Evolutionary conservation across 2,329 filamentous ascomycete species (phyloP).

Genomic region (Fusarium kyushuense): DNA sequence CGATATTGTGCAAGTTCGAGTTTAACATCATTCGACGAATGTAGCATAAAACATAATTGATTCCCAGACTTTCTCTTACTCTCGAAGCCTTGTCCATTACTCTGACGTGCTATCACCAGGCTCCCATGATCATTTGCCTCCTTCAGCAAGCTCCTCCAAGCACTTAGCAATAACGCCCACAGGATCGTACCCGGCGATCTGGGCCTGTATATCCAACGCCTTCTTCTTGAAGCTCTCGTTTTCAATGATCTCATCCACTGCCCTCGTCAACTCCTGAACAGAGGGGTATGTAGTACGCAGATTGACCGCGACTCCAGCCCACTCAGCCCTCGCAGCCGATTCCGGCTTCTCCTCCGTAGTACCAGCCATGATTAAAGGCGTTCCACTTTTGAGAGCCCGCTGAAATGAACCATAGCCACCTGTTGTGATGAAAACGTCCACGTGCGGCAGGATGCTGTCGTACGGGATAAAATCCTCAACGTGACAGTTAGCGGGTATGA

Average conservation of each 20-base stretch:
- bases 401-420: neutral
- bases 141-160: neutral
- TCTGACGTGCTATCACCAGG: neutral
- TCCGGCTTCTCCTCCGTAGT: constrained; percentile 10
- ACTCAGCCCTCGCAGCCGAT: constrained; percentile 4
- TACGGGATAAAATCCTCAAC: constrained; percentile 6
- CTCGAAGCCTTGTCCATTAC: neutral
- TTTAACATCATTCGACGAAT: neutral
- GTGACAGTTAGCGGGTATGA: neutral
- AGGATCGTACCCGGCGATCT: constrained; percentile 2
- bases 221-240: neutral
- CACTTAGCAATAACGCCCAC: neutral
- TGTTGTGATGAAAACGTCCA: constrained; percentile 1
- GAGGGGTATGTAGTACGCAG: constrained; percentile 8
- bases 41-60: neutral
- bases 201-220: neutral
- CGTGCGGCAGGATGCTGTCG: neutral
- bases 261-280: neutral
- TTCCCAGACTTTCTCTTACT: neutral
- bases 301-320: constrained; percentile 1
- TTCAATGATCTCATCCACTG: neutral
- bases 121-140: neutral
- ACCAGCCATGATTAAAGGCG: constrained; percentile 3
- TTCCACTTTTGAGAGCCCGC: neutral
- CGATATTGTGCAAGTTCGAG: neutral